Conservation (phyloP, 2,329 filamentous ascomycete genomes). For the Ophiostoma himal-ulmi region DNA sequence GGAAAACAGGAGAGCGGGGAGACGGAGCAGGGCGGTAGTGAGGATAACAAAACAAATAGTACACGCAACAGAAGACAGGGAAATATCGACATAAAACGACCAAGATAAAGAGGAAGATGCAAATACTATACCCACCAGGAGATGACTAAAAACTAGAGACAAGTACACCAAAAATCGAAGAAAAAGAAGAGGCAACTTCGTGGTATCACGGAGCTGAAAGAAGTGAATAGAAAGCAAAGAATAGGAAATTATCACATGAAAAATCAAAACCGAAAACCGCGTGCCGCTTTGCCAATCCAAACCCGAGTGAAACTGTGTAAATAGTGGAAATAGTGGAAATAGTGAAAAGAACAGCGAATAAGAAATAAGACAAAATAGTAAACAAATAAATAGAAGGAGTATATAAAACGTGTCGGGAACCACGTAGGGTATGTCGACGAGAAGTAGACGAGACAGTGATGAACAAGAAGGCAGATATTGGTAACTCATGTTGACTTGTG, state of each 20-base stretch:
- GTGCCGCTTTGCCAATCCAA: slow-evolving; percentile 7
- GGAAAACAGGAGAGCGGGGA: not conserved
- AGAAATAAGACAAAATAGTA: not conserved
- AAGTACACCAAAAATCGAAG: slow-evolving; percentile 7
- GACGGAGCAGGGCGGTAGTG: not conserved
- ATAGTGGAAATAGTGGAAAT: not conserved
- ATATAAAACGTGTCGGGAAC: not conserved
- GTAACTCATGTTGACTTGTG: not conserved
- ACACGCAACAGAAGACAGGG: not conserved
- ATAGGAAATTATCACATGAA: not conserved
- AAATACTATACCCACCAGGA: not conserved
- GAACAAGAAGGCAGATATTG: not conserved
- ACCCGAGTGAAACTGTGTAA: not conserved
- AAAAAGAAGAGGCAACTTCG: not conserved
- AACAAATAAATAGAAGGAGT: slow-evolving; percentile 2
- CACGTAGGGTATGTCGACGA: not conserved
- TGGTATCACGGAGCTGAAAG: not conserved
- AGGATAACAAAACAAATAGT: not conserved
- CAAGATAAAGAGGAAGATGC: not conserved
- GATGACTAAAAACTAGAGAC: not conserved
- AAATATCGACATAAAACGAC: not conserved
- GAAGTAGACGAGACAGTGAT: not conserved
- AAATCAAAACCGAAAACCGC: not conserved
- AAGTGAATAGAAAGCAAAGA: slow-evolving; percentile 1
- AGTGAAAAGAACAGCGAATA: not conserved